phyloP scores from a whole-genome alignment of 2,329 filamentous ascomycete genomes.

The Hypoxylon sp. region DNA sequence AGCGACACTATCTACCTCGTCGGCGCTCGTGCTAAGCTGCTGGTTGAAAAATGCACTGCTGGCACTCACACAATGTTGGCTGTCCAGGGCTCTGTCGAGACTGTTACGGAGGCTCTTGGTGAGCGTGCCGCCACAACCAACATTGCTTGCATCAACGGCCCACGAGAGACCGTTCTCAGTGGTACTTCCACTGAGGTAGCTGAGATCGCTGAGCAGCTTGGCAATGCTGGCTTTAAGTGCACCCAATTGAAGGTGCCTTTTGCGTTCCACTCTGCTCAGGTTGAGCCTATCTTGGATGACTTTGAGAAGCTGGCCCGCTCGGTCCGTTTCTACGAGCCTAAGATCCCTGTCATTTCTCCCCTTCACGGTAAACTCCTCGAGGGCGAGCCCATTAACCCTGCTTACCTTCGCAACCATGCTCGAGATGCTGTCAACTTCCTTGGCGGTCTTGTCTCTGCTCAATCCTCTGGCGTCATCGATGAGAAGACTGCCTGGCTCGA shows the following conservation, averaged over 20 bases:
- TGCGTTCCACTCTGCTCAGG: slow-evolving; percentile 76
- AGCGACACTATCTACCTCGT: slow-evolving; percentile 81
- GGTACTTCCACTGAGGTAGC: slow-evolving; percentile 61
- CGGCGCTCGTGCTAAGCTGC: slow-evolving; percentile 74
- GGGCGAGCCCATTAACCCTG: slow-evolving; percentile 68
- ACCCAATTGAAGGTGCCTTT: slow-evolving; percentile 76
- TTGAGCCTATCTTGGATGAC: slow-evolving; percentile 73
- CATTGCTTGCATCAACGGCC: slow-evolving; percentile 81
- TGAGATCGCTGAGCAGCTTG: slow-evolving; percentile 59
- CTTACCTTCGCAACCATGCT: slow-evolving; percentile 75
- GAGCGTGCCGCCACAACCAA: slow-evolving; percentile 60
- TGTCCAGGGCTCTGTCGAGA: slow-evolving; percentile 64
- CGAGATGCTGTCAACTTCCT: slow-evolving; percentile 79
- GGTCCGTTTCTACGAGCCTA: slow-evolving; percentile 69
- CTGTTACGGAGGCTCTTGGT: slow-evolving; percentile 67
- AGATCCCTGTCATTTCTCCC: slow-evolving; percentile 76
- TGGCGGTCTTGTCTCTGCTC: slow-evolving; percentile 71
- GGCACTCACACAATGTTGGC: slow-evolving; percentile 75
- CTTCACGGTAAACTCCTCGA: slow-evolving; percentile 74
- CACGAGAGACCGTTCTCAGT: slow-evolving; percentile 81
- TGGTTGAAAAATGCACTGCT: slow-evolving; percentile 74
- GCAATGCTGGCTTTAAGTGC: slow-evolving; percentile 69
- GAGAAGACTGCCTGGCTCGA: slow-evolving; percentile 80
- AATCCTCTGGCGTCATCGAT: slow-evolving; percentile 71
- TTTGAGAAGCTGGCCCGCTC: slow-evolving; percentile 69